Evolutionary conservation across 306 rosid genomes (phyloP).

Genomic region (Cajanus cajan): DNA sequence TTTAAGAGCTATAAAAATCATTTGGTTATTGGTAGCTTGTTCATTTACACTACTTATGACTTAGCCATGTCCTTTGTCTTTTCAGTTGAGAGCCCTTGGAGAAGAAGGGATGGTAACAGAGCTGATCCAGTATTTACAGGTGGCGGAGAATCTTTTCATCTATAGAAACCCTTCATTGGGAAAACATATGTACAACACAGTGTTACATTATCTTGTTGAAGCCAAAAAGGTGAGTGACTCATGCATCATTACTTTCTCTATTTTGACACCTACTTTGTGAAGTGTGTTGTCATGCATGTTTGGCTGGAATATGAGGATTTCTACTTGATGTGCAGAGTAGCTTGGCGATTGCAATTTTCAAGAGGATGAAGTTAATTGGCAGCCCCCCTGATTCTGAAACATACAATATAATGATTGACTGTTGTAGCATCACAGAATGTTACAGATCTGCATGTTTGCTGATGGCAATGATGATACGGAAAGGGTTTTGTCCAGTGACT

Average conservation of each 20-base stretch:
- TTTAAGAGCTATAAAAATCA: constrained; percentile 4
- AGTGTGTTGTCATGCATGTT: constrained; percentile 13
- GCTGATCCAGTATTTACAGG: constrained; percentile 60
- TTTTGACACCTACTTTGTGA: constrained; percentile 30
- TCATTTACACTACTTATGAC: constrained; percentile 15
- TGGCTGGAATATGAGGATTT: constrained; percentile 36
- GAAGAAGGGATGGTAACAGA: constrained; percentile 72
- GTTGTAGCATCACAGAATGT: constrained; percentile 55
- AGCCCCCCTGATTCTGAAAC: constrained; percentile 52
- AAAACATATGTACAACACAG: constrained; percentile 56
- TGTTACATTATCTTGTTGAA: constrained; percentile 64
- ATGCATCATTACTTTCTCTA: constrained; percentile 28
- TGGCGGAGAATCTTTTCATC: constrained; percentile 70
- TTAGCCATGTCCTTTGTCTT: constrained; percentile 15
- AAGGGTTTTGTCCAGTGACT: constrained; percentile 57
- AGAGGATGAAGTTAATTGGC: constrained; percentile 65
- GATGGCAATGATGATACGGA: constrained; percentile 70
- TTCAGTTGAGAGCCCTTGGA: constrained; percentile 80
- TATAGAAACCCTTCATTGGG: constrained; percentile 45
- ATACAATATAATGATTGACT: constrained; percentile 73
- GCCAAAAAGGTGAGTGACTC: constrained; percentile 60
- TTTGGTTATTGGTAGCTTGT: neutral
- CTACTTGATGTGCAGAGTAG: constrained; percentile 55
- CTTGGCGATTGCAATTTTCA: constrained; percentile 62
- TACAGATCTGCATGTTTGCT: constrained; percentile 67